Evolutionary conservation across 257 asterid species (phyloP).

Genomic region (Misopates orontium): DNA sequence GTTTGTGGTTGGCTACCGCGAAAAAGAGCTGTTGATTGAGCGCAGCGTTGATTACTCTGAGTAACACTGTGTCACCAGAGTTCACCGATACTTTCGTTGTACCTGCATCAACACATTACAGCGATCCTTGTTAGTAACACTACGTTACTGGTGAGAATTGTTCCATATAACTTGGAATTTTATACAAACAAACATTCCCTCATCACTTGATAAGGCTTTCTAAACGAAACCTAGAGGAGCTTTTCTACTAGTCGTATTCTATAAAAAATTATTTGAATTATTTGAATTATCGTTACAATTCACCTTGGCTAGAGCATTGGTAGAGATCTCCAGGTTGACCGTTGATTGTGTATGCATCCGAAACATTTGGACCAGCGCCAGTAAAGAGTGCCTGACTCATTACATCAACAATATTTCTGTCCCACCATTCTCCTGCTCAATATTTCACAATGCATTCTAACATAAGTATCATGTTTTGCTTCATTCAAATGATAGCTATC

Average conservation of each 20-base stretch:
- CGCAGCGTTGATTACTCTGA: slow-evolving; percentile 70
- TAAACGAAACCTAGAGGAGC: too few species aligned
- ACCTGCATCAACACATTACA: slow-evolving; percentile 31
- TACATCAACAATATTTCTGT: slow-evolving; percentile 36
- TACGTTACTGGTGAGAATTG: too few species aligned
- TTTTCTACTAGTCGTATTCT: too few species aligned
- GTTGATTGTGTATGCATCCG: slow-evolving; percentile 51
- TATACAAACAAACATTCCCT: too few species aligned
- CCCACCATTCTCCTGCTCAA: slow-evolving; percentile 61
- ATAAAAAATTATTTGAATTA: too few species aligned
- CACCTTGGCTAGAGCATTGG: slow-evolving; percentile 47
- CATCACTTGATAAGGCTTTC: too few species aligned
- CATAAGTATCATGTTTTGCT: neutral
- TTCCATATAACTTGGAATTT: too few species aligned
- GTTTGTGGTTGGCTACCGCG: slow-evolving; percentile 57
- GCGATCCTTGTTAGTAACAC: neutral
- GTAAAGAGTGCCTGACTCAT: slow-evolving; percentile 38
- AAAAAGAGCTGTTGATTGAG: slow-evolving; percentile 69
- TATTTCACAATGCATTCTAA: neutral
- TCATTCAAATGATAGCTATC: neutral
- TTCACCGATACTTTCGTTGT: slow-evolving; percentile 48
- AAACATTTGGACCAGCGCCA: slow-evolving; percentile 53
- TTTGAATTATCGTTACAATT: neutral
- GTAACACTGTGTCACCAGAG: slow-evolving; percentile 48
- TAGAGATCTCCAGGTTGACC: slow-evolving; percentile 60